Conservation (phyloP, 139 green algal species). For the Auxenochlorella pyrenoidosa region DNA sequence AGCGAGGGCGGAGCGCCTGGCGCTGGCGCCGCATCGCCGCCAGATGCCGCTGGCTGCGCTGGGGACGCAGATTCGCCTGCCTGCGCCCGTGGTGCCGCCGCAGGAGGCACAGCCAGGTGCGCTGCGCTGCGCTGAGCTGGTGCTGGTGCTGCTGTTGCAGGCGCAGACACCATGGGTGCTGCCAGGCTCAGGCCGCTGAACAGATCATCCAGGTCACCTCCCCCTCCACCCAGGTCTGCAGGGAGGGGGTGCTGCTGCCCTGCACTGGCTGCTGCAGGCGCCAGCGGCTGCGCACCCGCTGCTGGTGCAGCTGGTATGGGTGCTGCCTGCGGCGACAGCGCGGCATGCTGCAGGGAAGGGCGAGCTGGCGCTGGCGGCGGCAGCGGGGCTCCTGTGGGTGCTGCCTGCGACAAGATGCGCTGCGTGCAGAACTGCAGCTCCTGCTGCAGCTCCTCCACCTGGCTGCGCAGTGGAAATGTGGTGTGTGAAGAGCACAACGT, state of each 20-base stretch:
- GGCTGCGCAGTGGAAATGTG: neutral
- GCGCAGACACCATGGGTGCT: too few relatives aligned
- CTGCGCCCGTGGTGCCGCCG: too few relatives aligned
- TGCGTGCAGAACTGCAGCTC: conserved; percentile 39
- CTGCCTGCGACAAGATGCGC: neutral
- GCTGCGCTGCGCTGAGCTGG: too few relatives aligned
- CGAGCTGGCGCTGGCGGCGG: neutral
- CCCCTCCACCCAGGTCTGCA: neutral
- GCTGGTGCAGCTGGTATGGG: neutral
- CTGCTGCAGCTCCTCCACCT: conserved; percentile 45
- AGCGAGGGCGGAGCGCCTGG: too few relatives aligned
- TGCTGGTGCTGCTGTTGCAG: neutral
- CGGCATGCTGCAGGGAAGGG: neutral
- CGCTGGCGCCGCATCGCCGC: too few relatives aligned
- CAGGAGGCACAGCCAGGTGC: too few relatives aligned
- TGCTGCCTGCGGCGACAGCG: neutral
- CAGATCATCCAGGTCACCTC: neutral
- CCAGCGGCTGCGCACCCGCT: too few relatives aligned
- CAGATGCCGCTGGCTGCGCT: neutral
- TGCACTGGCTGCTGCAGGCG: neutral
- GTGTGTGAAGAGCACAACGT: too few relatives aligned
- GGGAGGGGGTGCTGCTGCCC: neutral
- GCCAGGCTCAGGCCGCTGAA: conserved; percentile 20
- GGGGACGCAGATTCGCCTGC: neutral
- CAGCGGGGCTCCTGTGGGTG: neutral